Evolutionary conservation across 2,329 filamentous ascomycete genomes (phyloP).

Genomic region (Macroventuria anomochaeta): DNA sequence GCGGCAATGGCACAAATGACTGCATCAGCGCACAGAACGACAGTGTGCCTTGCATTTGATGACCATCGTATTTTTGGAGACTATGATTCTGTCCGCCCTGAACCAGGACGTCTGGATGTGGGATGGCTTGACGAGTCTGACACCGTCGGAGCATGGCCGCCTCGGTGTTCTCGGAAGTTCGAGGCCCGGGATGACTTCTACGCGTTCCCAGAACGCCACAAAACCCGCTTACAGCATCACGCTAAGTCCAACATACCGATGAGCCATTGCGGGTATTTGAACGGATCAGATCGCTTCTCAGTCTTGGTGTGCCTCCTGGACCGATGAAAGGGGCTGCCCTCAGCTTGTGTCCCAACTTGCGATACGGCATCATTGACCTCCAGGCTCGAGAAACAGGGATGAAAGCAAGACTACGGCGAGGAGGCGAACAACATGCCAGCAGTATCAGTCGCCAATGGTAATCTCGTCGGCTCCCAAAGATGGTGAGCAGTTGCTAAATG

Average conservation of each 20-base stretch:
- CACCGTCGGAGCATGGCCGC: conserved; percentile 3
- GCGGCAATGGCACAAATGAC: background rate
- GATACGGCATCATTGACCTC: background rate
- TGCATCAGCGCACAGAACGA: conserved; percentile 4
- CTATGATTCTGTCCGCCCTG: conserved; percentile 18
- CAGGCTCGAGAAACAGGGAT: background rate
- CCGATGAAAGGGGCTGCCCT: background rate
- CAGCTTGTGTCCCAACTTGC: background rate
- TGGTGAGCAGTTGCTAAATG: background rate
- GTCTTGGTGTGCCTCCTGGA: background rate
- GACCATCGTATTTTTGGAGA: conserved; percentile 8
- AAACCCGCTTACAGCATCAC: conserved; percentile 3
- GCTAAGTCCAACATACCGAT: conserved; percentile 4
- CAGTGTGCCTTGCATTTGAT: conserved; percentile 12
- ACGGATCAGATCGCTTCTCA: background rate
- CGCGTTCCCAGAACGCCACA: conserved; percentile 15
- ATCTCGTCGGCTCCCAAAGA: background rate
- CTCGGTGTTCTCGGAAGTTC: conserved; percentile 4
- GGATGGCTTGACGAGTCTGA: conserved; percentile 9
- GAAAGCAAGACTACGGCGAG: background rate
- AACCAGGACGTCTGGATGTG: conserved; percentile 6
- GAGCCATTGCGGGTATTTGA: conserved; percentile 11
- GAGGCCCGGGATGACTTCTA: conserved; percentile 4
- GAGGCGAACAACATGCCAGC: background rate
- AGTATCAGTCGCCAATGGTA: background rate